phyloP scores from a whole-genome alignment of 768 basidiomycete species.

The Trametes sanguinea region DNA sequence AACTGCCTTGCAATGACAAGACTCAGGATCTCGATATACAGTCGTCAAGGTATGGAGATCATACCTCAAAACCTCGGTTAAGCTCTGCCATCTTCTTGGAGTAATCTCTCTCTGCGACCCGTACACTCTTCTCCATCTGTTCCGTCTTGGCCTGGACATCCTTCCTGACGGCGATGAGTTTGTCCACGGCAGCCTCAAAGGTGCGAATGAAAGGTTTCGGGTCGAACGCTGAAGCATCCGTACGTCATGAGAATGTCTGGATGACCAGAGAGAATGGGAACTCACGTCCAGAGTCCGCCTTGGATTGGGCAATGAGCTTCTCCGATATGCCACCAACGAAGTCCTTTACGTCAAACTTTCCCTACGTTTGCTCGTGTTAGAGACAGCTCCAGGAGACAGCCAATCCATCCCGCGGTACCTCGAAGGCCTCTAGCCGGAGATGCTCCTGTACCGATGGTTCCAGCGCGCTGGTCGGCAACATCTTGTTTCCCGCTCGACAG shows the following conservation, averaged over 20 bases:
- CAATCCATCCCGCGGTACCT: constrained; percentile 29
- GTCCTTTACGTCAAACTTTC: constrained; percentile 90
- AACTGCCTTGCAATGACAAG: constrained; percentile 59
- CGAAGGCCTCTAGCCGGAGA: constrained; percentile 42
- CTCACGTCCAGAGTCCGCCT: constrained; percentile 78
- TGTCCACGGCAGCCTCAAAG: constrained; percentile 90
- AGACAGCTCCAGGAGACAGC: not conserved
- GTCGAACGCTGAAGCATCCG: constrained; percentile 69
- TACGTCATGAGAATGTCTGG: not conserved
- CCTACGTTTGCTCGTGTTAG: constrained; percentile 43
- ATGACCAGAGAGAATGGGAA: constrained; percentile 33
- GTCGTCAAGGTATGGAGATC: constrained; percentile 25
- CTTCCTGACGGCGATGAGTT: constrained; percentile 80
- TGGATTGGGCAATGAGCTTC: constrained; percentile 84
- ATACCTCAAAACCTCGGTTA: constrained; percentile 90
- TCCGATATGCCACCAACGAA: constrained; percentile 86
- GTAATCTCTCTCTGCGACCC: constrained; percentile 89
- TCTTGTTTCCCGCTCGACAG: not conserved
- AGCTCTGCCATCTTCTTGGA: constrained; percentile 92
- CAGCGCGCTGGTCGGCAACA: constrained; percentile 26
- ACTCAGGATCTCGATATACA: not conserved
- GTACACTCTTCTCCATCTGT: constrained; percentile 89
- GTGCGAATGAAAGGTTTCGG: constrained; percentile 91
- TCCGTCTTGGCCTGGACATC: constrained; percentile 91
- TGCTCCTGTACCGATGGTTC: constrained; percentile 52